These are phyloP conservation scores for Pyrus communis DNA, from an alignment of 306 rosid species.

Conservation along the genomic window DNA sequence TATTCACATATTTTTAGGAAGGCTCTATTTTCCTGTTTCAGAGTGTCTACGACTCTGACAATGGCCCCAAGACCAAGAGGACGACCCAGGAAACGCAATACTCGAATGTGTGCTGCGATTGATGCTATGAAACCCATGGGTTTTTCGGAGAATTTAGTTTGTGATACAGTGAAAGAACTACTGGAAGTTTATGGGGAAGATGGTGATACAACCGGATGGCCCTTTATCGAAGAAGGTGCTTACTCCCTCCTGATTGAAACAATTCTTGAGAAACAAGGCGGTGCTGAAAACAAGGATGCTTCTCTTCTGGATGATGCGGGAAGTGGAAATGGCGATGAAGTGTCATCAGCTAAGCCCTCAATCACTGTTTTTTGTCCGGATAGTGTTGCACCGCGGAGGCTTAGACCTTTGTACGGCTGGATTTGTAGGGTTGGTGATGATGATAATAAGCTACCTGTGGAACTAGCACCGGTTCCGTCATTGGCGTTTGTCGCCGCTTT, in stretches of 20 bases:
- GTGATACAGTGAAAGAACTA: neutral
- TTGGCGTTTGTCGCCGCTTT: neutral
- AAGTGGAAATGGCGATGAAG: neutral
- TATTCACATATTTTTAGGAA: too few species aligned
- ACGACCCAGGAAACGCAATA: neutral
- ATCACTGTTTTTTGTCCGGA: neutral
- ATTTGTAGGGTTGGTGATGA: neutral
- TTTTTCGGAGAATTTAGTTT: neutral
- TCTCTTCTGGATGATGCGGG: neutral
- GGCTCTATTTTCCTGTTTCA: neutral
- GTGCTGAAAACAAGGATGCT: neutral
- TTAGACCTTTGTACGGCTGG: neutral
- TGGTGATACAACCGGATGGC: neutral
- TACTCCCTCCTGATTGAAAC: neutral
- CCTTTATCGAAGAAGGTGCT: neutral
- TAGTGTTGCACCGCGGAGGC: neutral
- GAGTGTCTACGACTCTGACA: neutral
- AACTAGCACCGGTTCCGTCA: neutral
- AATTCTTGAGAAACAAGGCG: neutral
- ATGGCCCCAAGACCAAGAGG: neutral
- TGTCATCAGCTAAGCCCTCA: neutral
- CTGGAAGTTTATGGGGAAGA: neutral
- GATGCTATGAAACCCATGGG: neutral
- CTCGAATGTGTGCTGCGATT: neutral
- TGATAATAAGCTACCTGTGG: neutral